Percentiles rank a stretch among this genome's conserved stretches.
Conservation (phyloP, 495 filamentous ascomycete species). For the Aspergillus coremiiformis region DNA sequence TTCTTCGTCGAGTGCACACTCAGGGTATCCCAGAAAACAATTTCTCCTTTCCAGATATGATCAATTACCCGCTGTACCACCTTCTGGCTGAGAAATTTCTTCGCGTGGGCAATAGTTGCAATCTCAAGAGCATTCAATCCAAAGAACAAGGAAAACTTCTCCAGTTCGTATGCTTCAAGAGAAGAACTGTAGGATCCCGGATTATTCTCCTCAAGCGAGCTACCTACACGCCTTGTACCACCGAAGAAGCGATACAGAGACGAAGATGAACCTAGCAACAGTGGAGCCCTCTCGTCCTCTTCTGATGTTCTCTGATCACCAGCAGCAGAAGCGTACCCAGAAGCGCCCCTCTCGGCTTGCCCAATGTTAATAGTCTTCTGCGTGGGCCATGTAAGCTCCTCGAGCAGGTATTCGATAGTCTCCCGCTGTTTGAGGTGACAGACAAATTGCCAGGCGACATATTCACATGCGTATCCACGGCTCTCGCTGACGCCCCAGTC, state of each 20-base stretch:
- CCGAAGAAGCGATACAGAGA: conserved; percentile 20
- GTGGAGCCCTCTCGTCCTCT: conserved; percentile 24
- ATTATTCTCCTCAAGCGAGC: conserved; percentile 4
- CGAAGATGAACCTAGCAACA: conserved; percentile 25
- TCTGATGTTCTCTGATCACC: conserved; percentile 1
- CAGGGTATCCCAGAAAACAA: conserved; percentile 85
- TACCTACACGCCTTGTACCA: conserved; percentile 8
- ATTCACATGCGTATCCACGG: conserved; percentile 79
- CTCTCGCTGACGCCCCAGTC: conserved; percentile 67
- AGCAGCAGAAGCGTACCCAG: conserved; percentile 7
- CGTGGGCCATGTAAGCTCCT: conserved; percentile 51
- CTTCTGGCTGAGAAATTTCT: conserved; percentile 79
- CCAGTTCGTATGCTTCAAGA: conserved; percentile 31
- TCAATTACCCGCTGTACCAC: conserved; percentile 83
- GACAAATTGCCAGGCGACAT: conserved; percentile 85
- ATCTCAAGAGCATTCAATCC: conserved; percentile 86
- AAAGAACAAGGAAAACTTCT: conserved; percentile 59
- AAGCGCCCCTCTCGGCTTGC: conserved; percentile 23
- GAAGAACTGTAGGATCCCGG: conserved; percentile 6
- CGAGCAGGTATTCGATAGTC: conserved; percentile 74
- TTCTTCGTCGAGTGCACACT: conserved; percentile 71
- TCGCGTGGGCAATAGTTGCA: conserved; percentile 79
- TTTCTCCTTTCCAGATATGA: conserved; percentile 85
- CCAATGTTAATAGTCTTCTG: conserved; percentile 12
- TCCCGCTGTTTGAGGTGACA: conserved; percentile 72